A percentile compares a stretch with the other conserved stretches of the same genome.
Conservation (phyloP, 192 early-diverging fungal genomes). For the Allomyces macrogynus region DNA sequence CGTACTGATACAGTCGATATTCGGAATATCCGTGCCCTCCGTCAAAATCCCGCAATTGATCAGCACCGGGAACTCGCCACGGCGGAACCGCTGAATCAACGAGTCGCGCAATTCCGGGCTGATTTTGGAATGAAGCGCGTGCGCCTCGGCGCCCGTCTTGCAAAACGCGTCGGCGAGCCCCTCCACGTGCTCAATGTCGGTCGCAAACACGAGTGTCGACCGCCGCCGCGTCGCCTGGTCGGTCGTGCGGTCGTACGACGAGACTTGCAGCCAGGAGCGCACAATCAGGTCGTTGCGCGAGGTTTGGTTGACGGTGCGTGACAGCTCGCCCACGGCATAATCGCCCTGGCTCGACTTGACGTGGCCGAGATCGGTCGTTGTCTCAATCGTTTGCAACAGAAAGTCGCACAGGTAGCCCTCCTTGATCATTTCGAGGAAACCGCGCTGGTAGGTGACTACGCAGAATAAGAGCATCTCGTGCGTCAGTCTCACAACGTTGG, state of each 20-base stretch:
- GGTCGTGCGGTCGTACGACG: conserved; percentile 2
- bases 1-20: conserved; percentile 52
- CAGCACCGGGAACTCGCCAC: conserved; percentile 44
- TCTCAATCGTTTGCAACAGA: conserved; percentile 41
- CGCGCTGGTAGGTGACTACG: conserved; percentile 19
- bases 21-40: conserved; percentile 71
- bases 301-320: conserved; percentile 30
- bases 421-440: conserved; percentile 63
- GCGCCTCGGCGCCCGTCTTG: conserved; percentile 17
- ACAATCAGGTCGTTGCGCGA: conserved; percentile 42
- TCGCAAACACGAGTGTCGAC: conserved; percentile 71
- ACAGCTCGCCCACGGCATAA: conserved; percentile 32
- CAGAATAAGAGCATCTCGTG: no score
- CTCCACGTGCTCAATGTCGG: conserved; percentile 54
- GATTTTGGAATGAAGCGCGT: conserved; percentile 26
- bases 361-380: conserved; percentile 25
- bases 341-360: conserved; percentile 31
- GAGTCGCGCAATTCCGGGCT: conserved; percentile 17
- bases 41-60: conserved; percentile 79
- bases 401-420: conserved; percentile 44
- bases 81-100: conserved; percentile 36
- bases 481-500: no score
- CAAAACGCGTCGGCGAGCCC: conserved; percentile 31
- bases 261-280: conserved; percentile 33
- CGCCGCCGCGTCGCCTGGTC: conserved; percentile 13